Evolutionary conservation across 345 rosid genomes (phyloP).

Genomic region (Dipteronia sinensis): DNA sequence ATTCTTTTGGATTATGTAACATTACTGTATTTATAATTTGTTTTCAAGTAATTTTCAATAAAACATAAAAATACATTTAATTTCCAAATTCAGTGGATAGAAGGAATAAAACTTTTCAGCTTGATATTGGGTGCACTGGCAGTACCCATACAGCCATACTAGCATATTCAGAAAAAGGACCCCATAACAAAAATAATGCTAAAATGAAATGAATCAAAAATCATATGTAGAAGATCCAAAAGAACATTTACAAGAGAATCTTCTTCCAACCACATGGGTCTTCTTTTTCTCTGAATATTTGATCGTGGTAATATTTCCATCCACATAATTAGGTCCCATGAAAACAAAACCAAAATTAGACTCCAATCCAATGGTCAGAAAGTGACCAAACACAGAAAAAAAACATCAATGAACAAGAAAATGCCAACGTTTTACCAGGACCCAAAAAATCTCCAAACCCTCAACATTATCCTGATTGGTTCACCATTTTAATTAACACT

Average conservation of each 20-base stretch:
- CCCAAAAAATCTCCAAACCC: constrained; percentile 17
- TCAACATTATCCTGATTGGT: neutral
- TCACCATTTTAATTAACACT: neutral
- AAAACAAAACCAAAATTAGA: neutral
- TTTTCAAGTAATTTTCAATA: too few species aligned
- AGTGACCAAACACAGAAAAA: constrained; percentile 23
- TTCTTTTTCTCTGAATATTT: neutral
- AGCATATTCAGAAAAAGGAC: neutral
- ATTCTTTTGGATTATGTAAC: neutral
- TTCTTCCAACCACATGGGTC: constrained; percentile 24
- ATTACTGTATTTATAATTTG: too few species aligned
- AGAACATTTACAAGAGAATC: constrained; percentile 25
- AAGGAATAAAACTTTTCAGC: constrained; percentile 3
- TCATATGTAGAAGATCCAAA: constrained; percentile 26
- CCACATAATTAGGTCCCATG: constrained; percentile 18
- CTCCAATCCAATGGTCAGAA: neutral
- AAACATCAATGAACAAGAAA: constrained; percentile 23
- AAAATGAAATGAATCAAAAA: neutral
- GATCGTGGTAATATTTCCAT: constrained; percentile 20
- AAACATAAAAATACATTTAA: too few species aligned
- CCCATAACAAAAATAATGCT: neutral
- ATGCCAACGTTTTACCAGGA: constrained; percentile 25
- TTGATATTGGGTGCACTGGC: constrained; percentile 11
- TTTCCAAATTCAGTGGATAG: neutral
- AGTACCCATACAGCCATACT: constrained; percentile 5